Evolutionary conservation across 768 basidiomycete genomes (phyloP).

Genomic region (Crepidotus variabilis): DNA sequence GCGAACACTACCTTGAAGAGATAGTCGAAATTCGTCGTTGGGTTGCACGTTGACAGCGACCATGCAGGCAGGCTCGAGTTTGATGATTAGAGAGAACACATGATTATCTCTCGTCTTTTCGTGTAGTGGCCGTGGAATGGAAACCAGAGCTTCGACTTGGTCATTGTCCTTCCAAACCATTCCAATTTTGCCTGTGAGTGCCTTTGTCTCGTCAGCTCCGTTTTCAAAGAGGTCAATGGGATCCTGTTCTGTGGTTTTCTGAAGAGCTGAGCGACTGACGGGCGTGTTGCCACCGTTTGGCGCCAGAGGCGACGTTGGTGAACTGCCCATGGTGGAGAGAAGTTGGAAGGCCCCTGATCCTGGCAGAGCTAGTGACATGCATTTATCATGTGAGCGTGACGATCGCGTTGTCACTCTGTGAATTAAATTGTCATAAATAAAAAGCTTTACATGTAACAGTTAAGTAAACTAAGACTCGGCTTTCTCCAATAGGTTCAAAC

Average conservation of each 20-base stretch:
- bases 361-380: background rate
- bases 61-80: slow-evolving; percentile 25
- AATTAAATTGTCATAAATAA: no score
- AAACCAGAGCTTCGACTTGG: slow-evolving; percentile 9
- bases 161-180: slow-evolving; percentile 9
- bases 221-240: slow-evolving; percentile 11
- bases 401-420: background rate
- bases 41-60: slow-evolving; percentile 34
- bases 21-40: slow-evolving; percentile 40
- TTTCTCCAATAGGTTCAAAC: slow-evolving; percentile 36
- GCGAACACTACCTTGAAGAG: slow-evolving; percentile 40
- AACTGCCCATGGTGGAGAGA: background rate
- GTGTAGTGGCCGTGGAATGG: background rate
- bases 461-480: no score
- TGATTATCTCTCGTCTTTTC: slow-evolving; percentile 2
- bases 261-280: background rate
- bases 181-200: slow-evolving; percentile 15
- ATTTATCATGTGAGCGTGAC: background rate
- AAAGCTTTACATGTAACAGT: no score
- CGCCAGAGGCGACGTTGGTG: background rate
- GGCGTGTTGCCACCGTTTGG: background rate
- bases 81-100: slow-evolving; percentile 12
- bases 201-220: slow-evolving; percentile 16
- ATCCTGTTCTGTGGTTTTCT: slow-evolving; percentile 10
- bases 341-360: no score